A percentile compares a stretch with the other conserved stretches of the same genome.
Conservation (phyloP, 352 stramenopile species). For the Phytopythium mirpurense region DNA sequence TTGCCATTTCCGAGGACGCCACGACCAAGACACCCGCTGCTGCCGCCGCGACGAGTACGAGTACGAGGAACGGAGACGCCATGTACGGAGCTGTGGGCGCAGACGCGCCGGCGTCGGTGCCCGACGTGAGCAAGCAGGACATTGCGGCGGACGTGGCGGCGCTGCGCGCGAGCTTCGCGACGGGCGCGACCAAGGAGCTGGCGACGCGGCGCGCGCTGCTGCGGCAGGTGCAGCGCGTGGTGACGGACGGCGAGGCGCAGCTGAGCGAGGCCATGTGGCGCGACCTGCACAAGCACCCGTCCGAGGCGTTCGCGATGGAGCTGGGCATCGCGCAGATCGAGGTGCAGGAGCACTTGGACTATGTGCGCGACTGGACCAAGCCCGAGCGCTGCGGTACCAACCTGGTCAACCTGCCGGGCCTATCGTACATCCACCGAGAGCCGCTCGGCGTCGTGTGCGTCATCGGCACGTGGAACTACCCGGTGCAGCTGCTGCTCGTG, state of each 20-base stretch:
- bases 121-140: slow-evolving; percentile 37
- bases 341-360: slow-evolving; percentile 57
- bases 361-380: slow-evolving; percentile 47
- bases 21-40: not conserved
- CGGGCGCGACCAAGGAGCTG: slow-evolving; percentile 38
- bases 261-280: slow-evolving; percentile 50
- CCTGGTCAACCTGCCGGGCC: slow-evolving; percentile 42
- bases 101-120: slow-evolving; percentile 15
- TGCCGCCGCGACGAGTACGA: not conserved
- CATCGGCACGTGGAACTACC: slow-evolving; percentile 91
- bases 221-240: slow-evolving; percentile 29
- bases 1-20: not conserved
- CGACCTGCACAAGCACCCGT: slow-evolving; percentile 60
- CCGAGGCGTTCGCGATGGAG: slow-evolving; percentile 63
- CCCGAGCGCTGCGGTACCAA: slow-evolving; percentile 46
- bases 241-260: slow-evolving; percentile 35
- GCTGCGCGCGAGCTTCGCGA: slow-evolving; percentile 44
- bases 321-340: slow-evolving; percentile 39
- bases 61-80: not conserved
- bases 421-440: slow-evolving; percentile 48
- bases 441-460: slow-evolving; percentile 82
- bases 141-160: slow-evolving; percentile 40
- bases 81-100: slow-evolving; percentile 12
- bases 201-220: slow-evolving; percentile 34
- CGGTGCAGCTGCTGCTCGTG: slow-evolving; percentile 65